Evolutionary conservation across 164 flowering plant species (phyloP), one percentile per base, ranked within the genome.

Genomic region (Magnolia officinalis): DNA sequence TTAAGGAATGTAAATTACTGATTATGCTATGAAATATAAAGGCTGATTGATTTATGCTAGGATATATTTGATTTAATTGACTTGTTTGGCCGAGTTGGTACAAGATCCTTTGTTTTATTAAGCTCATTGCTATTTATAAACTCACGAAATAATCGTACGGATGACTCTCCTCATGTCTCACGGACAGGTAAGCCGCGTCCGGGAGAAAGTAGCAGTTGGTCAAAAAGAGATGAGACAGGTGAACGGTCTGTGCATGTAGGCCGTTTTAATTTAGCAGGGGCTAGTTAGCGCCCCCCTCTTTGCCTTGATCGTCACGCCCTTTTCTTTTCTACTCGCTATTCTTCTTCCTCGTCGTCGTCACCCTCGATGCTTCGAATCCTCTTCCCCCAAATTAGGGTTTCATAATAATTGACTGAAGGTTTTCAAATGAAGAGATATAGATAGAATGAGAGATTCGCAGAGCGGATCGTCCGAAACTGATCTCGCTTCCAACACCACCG

Each of bases 401-500:
- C 18, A 55, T 55, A 55, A 55, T 2, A 55, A 11, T 14, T 9
- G 61, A 55, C 13, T 0, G 11, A 55, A 16, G 13, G 18, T 55
- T 55, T 55, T 11, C 4, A 16, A 55, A 14, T 11, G 4, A 55
- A 55, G 18, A 55, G 45, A 37, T 37, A 37, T 37, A 37, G 61
- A 16, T 55, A 64, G 67, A 37, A 72, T 72, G 74, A 52, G 74
- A 55, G 86, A 86, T 80, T 81, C 86, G 69, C 85, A 67, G 9
- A 80, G 79, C 80, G 31, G 74, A 37, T 82, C 87, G 61, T 84
- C 81, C 24, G 79, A 77, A 58, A 52, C 75, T 19, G 83, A 81
- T 29, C 75, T 74, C 63, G 76, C 78, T 45, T 88, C 90, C 72
- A 59, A 79, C 72, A 50, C 85, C 80, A 49, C 88, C 79, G 59